Conservation (phyloP, 208 protist species). For the Leishmania turanica region DNA sequence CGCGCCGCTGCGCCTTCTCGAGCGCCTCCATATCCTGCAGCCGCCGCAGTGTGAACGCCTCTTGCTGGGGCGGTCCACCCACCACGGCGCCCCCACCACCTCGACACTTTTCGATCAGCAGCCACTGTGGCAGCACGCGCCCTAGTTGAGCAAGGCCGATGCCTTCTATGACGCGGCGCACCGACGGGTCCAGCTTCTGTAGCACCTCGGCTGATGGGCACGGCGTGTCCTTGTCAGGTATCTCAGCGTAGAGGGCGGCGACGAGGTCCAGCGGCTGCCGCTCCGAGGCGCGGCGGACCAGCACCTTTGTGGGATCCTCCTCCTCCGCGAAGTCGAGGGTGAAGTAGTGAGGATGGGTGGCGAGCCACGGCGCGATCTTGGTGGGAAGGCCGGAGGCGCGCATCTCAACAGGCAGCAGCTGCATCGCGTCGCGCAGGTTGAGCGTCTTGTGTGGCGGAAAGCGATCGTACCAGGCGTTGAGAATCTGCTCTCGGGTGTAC, state of each 20-base stretch:
- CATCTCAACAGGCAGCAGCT: conserved; percentile 58
- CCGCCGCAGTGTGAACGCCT: conserved; percentile 11
- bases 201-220: conserved; percentile 37
- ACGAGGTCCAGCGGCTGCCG: conserved; percentile 70
- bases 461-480: conserved; percentile 79
- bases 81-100: not conserved
- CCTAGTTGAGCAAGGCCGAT: conserved; percentile 48
- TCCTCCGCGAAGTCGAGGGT: conserved; percentile 59
- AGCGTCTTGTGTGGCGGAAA: conserved; percentile 57
- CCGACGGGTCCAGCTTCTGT: conserved; percentile 31
- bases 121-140: conserved; percentile 57
- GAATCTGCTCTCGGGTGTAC: conserved; percentile 57
- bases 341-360: conserved; percentile 64
- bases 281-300: conserved; percentile 63
- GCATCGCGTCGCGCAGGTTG: conserved; percentile 57
- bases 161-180: conserved; percentile 37
- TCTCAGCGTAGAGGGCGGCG: conserved; percentile 48
- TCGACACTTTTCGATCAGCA: conserved; percentile 30
- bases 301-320: conserved; percentile 47
- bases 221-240: conserved; percentile 28
- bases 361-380: conserved; percentile 64
- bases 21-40: conserved; percentile 18
- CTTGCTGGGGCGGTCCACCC: not conserved
- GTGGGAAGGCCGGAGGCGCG: conserved; percentile 41
- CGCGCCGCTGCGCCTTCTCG: conserved; percentile 15